Evolutionary conservation across 164 flowering plant genomes (phyloP).

Genomic region (Chimonanthus salicifolius): DNA sequence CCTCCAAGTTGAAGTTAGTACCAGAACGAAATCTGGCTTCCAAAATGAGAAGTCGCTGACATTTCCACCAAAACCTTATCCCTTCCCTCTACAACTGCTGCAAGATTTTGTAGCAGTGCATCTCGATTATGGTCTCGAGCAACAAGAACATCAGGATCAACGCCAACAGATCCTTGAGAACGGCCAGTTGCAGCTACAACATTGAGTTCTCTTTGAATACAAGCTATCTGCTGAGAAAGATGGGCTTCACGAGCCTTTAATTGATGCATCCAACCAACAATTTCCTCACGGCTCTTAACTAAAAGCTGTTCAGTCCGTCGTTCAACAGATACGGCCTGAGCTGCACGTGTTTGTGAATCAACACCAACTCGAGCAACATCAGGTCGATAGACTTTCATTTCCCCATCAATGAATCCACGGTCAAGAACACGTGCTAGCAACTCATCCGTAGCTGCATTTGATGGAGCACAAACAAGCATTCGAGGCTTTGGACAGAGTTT

Average conservation of each 20-base stretch:
- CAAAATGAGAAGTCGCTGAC: conserved; percentile 73
- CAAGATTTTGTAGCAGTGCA: conserved; percentile 69
- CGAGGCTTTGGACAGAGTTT: conserved; percentile 93
- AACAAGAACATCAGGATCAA: conserved; percentile 85
- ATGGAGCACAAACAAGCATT: conserved; percentile 98
- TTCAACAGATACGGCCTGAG: conserved; percentile 97
- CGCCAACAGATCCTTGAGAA: conserved; percentile 92
- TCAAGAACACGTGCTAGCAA: conserved; percentile 92
- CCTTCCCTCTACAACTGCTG: conserved; percentile 80
- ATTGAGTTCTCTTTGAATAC: conserved; percentile 69
- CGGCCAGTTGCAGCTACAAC: conserved; percentile 69
- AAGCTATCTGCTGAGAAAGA: conserved; percentile 59
- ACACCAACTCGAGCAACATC: conserved; percentile 98
- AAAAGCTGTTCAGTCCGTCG: conserved; percentile 88
- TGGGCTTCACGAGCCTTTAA: conserved; percentile 58
- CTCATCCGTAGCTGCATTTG: conserved; percentile 99
- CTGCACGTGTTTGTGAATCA: conserved; percentile 92
- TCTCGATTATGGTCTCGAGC: conserved; percentile 86
- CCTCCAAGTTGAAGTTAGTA: conserved; percentile 65
- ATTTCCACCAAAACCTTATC: conserved; percentile 84
- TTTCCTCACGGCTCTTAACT: conserved; percentile 62
- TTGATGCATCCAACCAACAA: conserved; percentile 71
- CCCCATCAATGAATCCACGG: conserved; percentile 97
- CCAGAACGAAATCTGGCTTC: conserved; percentile 71
- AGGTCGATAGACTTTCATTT: conserved; percentile 92